Evolutionary conservation across 306 rosid genomes (phyloP).

Genomic region (Elaeagnus macrophylla): DNA sequence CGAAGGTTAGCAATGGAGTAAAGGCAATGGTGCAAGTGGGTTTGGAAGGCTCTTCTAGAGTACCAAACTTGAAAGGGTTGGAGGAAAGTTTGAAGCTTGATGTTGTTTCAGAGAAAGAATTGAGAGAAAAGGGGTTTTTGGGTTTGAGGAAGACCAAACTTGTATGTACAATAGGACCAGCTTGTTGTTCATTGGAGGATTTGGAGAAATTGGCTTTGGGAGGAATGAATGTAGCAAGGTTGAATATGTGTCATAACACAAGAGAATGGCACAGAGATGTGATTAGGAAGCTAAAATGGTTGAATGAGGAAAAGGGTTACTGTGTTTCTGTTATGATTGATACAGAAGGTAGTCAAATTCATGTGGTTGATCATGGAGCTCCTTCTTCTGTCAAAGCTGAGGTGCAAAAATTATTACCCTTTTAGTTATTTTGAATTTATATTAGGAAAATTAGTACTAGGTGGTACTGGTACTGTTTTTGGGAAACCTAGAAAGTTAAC

Average conservation of each 20-base stretch:
- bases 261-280: slow-evolving; percentile 73
- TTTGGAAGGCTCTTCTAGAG: slow-evolving; percentile 29
- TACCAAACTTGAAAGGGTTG: slow-evolving; percentile 20
- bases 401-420: slow-evolving; percentile 21
- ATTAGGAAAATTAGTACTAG: not conserved
- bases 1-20: slow-evolving; percentile 26
- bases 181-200: slow-evolving; percentile 55
- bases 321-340: slow-evolving; percentile 83
- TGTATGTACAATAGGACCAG: slow-evolving; percentile 79
- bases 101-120: slow-evolving; percentile 58
- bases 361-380: slow-evolving; percentile 83
- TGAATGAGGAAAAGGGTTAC: slow-evolving; percentile 58
- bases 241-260: slow-evolving; percentile 83
- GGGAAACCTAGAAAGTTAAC: not conserved
- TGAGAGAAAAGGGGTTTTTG: slow-evolving; percentile 62
- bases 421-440: too few relatives aligned
- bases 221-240: slow-evolving; percentile 84
- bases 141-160: slow-evolving; percentile 90
- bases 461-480: not conserved
- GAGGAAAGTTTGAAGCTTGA: slow-evolving; percentile 49
- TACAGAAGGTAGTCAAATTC: slow-evolving; percentile 83
- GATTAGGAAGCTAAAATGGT: slow-evolving; percentile 59
- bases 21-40: slow-evolving; percentile 38
- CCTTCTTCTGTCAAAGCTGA: slow-evolving; percentile 72
- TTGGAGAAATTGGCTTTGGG: slow-evolving; percentile 69